Conservation (phyloP, 768 basidiomycete species). For the Cystofilobasidium ferigula region DNA sequence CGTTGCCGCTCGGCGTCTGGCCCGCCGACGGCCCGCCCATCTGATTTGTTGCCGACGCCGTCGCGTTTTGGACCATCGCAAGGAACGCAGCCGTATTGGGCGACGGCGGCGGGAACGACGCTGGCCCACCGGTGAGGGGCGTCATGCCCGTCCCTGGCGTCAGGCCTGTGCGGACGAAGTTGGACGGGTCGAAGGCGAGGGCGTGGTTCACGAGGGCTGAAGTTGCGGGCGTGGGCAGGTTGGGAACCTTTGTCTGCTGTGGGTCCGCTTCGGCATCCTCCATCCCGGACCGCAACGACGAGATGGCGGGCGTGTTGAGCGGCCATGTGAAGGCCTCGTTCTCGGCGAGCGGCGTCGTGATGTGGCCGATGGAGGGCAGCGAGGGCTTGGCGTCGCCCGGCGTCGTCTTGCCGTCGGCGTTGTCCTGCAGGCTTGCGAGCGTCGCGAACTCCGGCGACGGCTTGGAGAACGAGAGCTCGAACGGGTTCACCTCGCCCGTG, state of each 20-base stretch:
- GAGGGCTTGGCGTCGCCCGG: slow-evolving; percentile 37
- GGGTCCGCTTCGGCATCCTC: slow-evolving; percentile 49
- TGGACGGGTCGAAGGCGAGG: slow-evolving; percentile 61
- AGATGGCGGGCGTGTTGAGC: slow-evolving; percentile 40
- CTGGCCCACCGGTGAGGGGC: slow-evolving; percentile 46
- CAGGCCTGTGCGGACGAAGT: slow-evolving; percentile 55
- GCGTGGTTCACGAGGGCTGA: slow-evolving; percentile 20
- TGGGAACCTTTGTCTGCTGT: slow-evolving; percentile 47
- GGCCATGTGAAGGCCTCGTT: slow-evolving; percentile 34
- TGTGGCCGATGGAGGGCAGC: slow-evolving; percentile 68
- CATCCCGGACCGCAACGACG: slow-evolving; percentile 71
- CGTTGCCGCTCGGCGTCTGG: slow-evolving; percentile 12
- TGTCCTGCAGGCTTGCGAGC: slow-evolving; percentile 32
- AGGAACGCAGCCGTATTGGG: slow-evolving; percentile 88
- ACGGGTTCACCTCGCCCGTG: slow-evolving; percentile 73
- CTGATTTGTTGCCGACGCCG: slow-evolving; percentile 29
- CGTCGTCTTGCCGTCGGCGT: slow-evolving; percentile 15
- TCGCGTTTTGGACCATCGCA: slow-evolving; percentile 67
- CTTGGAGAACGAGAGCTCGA: slow-evolving; percentile 81
- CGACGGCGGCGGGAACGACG: slow-evolving; percentile 67
- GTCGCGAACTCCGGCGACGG: slow-evolving; percentile 35
- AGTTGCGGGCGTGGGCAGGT: not conserved
- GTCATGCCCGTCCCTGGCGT: slow-evolving; percentile 50
- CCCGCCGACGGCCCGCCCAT: slow-evolving; percentile 20
- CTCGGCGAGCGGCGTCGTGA: slow-evolving; percentile 46